A percentile compares a stretch with the other conserved stretches of the same genome.
Evolutionary conservation across 2,329 filamentous ascomycete genomes (phyloP).

Genomic region (Reticulascus tulasneorum): DNA sequence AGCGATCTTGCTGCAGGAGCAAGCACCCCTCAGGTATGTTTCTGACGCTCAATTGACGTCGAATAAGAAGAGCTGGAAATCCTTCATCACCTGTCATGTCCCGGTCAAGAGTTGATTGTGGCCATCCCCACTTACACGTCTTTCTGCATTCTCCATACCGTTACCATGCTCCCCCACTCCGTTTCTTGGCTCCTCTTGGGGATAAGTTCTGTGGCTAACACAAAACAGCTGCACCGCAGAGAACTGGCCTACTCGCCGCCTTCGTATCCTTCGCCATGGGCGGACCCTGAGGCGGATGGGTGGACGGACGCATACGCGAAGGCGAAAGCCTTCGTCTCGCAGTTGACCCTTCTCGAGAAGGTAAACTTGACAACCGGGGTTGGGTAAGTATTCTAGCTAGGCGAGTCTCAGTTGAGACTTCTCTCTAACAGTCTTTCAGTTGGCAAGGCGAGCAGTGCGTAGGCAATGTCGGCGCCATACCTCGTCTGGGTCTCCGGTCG

Average conservation of each 20-base stretch:
- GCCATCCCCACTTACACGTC: too few relatives aligned
- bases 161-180: neutral
- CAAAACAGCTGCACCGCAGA: conserved; percentile 4
- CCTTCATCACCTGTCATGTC: too few relatives aligned
- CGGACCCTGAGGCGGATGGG: conserved; percentile 63
- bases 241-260: conserved; percentile 46
- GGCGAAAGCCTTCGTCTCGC: conserved; percentile 74
- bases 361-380: conserved; percentile 92
- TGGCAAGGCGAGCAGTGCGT: conserved; percentile 72
- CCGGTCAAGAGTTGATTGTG: too few relatives aligned
- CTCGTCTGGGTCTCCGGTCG: conserved; percentile 63
- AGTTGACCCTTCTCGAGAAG: conserved; percentile 81
- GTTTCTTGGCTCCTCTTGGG: neutral
- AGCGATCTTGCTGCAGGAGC: too few relatives aligned
- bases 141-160: too few relatives aligned
- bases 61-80: too few relatives aligned
- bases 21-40: too few relatives aligned
- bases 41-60: too few relatives aligned
- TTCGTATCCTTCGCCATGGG: conserved; percentile 85
- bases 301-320: conserved; percentile 75
- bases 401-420: conserved; percentile 4
- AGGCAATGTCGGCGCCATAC: conserved; percentile 68
- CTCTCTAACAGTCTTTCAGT: conserved; percentile 31
- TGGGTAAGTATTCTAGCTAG: conserved; percentile 58
- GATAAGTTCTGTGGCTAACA: neutral